Evolutionary conservation across 1,139 yeast species (phyloP).

Genomic region (Diutina siamensis): DNA sequence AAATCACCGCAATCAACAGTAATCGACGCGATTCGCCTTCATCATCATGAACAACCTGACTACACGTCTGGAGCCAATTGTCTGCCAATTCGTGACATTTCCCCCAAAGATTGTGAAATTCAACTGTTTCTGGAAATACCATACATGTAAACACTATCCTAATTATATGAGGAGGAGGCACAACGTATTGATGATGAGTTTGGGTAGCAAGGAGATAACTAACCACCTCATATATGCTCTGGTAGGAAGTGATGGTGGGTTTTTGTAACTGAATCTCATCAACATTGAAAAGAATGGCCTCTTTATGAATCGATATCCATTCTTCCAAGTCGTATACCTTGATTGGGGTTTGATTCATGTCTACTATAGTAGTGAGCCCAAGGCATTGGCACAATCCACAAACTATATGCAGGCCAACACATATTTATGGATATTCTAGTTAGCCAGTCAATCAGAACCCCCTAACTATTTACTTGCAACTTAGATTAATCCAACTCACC

Average conservation of each 20-base stretch:
- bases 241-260: background rate
- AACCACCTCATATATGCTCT: background rate
- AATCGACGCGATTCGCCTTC: background rate
- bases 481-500: slow-evolving; percentile 1
- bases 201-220: background rate
- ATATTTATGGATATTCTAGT: too few species aligned
- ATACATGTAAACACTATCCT: background rate
- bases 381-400: too few species aligned
- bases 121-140: background rate
- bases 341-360: background rate
- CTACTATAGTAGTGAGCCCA: too few species aligned
- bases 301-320: background rate
- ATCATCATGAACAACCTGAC: background rate
- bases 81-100: background rate
- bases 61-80: background rate
- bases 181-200: background rate
- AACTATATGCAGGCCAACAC: too few species aligned
- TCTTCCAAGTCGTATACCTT: background rate
- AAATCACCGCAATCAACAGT: background rate
- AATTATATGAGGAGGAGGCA: background rate
- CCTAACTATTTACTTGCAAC: too few species aligned
- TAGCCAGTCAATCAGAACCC: too few species aligned
- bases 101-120: background rate
- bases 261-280: background rate
- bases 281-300: background rate